Base-by-base conservation (phyloP, 345 rosid species). In the Aegle marmelos region DNA sequence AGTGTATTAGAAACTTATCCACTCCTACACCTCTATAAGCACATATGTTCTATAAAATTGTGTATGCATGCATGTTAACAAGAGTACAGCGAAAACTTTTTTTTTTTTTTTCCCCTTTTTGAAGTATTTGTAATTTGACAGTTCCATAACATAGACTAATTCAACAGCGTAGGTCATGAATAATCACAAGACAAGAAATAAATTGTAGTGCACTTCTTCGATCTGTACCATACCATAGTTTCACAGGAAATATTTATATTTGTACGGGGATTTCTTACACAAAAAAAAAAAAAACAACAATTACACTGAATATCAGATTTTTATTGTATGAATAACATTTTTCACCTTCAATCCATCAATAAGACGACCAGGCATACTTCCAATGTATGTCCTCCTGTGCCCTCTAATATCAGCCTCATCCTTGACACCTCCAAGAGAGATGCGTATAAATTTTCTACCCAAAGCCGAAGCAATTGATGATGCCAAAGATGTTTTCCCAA, bases 391-490 rank as follows among this genome's bases (percentile, higher is more conserved):
- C 84, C 99, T 91, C 85, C 99, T 85, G 76, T 96, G 99, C 80
- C 99, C 99, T 88, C 98, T 91, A 65, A 96, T 94, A 83, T 96
- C 99, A 75, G 98, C 98, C 89, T 96, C 99, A 81, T 96, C 99
- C 89, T 92, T 96, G 69, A 96, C 97, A 83, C 99, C 99, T 79
- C 99, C 99, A 77, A 96, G 92, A 79, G 99, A 94, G 79, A 96
- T 90, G 54, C 98, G 98, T 27, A 92, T 72, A 87, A 96, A 96
- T 83, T 94, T 94, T 87, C 97, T 90, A 66, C 98, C 99, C 86
- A 96, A 84, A 62, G 99, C 94, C 79, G 93, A 87, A 74, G 99
- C 96, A 82, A 96, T 94, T 13, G 98, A 96, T 63, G 98, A 91
- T 80, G 98, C 99, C 83, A 96, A 84, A 81, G 99, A 94, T 81